These are phyloP conservation scores for Alnus glutinosa DNA, from an alignment of 306 rosid species.

Conservation along the genomic window DNA sequence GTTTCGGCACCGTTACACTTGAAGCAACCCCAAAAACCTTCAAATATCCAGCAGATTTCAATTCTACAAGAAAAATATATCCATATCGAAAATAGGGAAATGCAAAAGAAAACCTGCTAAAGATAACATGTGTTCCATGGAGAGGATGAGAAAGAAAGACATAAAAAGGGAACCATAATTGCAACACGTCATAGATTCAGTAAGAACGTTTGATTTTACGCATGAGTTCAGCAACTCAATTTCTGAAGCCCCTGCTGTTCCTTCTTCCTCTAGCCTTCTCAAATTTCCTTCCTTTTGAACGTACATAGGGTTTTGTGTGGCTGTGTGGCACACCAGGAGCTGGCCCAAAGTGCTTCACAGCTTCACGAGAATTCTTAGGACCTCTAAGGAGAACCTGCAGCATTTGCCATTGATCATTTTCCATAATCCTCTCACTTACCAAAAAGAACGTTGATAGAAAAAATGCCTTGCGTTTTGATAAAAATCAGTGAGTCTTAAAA, in stretches of 20 bases:
- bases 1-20: neutral
- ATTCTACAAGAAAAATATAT: neutral
- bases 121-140: neutral
- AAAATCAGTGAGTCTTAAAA: neutral
- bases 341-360: slow-evolving; percentile 68
- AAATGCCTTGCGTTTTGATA: neutral
- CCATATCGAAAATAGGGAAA: neutral
- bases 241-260: slow-evolving; percentile 63
- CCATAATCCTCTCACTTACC: neutral
- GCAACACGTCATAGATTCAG: neutral
- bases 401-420: neutral
- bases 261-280: slow-evolving; percentile 62
- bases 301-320: slow-evolving; percentile 62
- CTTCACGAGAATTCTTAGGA: slow-evolving; percentile 70
- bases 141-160: neutral
- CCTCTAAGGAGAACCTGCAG: slow-evolving; percentile 62
- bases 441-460: neutral
- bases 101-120: neutral
- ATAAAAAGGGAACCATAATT: neutral
- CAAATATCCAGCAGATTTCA: neutral
- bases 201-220: neutral
- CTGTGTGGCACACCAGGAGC: slow-evolving; percentile 77
- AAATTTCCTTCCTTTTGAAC: slow-evolving; percentile 51
- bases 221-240: slow-evolving; percentile 32
- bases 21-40: neutral